Percentiles rank a stretch among this genome's conserved stretches.
These are phyloP conservation scores for Neurospora sp. DNA, from an alignment of 2,329 filamentous ascomycete species.

Conservation along the genomic window DNA sequence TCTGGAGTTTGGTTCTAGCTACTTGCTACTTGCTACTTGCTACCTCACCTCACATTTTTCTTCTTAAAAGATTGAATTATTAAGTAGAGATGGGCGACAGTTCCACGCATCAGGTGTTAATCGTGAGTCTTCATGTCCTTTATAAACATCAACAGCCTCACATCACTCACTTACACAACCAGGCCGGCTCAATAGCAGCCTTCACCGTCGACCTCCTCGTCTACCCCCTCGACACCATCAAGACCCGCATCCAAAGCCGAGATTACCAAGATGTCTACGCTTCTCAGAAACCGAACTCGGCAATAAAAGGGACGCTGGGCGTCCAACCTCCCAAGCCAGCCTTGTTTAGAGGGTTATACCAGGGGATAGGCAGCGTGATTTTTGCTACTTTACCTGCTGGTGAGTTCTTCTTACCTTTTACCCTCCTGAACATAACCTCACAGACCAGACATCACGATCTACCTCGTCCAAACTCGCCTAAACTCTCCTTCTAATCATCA, in stretches of 20 bases:
- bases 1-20: too few relatives aligned
- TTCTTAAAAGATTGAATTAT: too few relatives aligned
- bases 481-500: neutral
- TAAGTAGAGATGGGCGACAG: too few relatives aligned
- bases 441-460: too few relatives aligned
- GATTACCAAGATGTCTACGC: conserved; percentile 61
- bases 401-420: conserved; percentile 24
- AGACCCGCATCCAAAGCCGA: conserved; percentile 73
- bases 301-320: conserved; percentile 2
- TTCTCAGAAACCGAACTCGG: conserved; percentile 42
- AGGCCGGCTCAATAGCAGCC: conserved; percentile 79
- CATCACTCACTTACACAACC: neutral
- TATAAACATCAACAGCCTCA: too few relatives aligned
- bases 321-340: neutral
- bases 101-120: too few relatives aligned
- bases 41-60: too few relatives aligned
- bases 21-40: too few relatives aligned
- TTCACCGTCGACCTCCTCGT: conserved; percentile 79
- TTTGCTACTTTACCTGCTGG: conserved; percentile 82
- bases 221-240: conserved; percentile 82
- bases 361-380: conserved; percentile 77
- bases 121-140: too few relatives aligned
- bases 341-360: conserved; percentile 64
- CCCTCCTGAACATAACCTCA: too few relatives aligned
- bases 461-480: neutral